Conservation (phyloP, 495 filamentous ascomycete genomes). For the Penicillium cinerascens region DNA sequence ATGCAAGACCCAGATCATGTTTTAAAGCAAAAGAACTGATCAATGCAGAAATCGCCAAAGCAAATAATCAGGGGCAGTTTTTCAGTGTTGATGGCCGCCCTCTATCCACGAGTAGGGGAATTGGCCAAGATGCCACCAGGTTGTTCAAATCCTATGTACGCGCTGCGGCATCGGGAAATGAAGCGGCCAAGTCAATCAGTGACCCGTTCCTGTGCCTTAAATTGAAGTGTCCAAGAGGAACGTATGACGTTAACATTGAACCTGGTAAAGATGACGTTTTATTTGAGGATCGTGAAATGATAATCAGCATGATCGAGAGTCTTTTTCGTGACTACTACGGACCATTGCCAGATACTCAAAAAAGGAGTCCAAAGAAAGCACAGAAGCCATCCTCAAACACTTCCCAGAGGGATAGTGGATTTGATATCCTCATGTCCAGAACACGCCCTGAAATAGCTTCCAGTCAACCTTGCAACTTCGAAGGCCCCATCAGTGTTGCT, state of each 20-base stretch:
- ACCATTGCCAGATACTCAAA: constrained; percentile 16
- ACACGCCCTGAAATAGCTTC: background rate
- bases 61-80: constrained; percentile 58
- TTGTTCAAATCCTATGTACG: constrained; percentile 58
- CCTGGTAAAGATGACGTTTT: constrained; percentile 87
- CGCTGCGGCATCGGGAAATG: constrained; percentile 26
- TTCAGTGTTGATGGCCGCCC: constrained; percentile 78
- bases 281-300: constrained; percentile 57
- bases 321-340: constrained; percentile 58
- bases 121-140: constrained; percentile 61
- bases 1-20: background rate
- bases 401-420: background rate
- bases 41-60: constrained; percentile 44
- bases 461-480: background rate
- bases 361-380: constrained; percentile 4
- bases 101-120: constrained; percentile 59
- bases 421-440: constrained; percentile 26
- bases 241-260: constrained; percentile 87
- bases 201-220: constrained; percentile 75
- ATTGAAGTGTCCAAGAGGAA: constrained; percentile 63
- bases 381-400: background rate
- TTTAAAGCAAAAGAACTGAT: constrained; percentile 7
- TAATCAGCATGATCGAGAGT: constrained; percentile 52
- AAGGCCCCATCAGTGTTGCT: background rate
- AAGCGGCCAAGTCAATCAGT: constrained; percentile 24